Evolutionary conservation across 169 alveolate species (phyloP).

Genomic region (Plasmodium gonderi): DNA sequence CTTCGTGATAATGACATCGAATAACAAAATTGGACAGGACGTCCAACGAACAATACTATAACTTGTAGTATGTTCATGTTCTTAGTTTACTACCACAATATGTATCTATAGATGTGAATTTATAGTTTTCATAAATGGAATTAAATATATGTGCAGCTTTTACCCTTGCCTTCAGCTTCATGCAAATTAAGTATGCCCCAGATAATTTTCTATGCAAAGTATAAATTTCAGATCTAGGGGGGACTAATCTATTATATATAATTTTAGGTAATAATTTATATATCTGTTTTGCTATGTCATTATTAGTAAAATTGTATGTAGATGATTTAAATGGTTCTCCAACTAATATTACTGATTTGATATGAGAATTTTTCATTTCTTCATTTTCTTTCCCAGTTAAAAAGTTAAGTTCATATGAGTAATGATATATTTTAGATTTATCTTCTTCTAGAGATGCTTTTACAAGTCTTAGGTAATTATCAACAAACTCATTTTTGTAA

Average conservation of each 20-base stretch:
- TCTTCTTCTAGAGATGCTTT: slow-evolving; percentile 81
- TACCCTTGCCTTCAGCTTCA: slow-evolving; percentile 83
- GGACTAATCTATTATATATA: slow-evolving; percentile 87
- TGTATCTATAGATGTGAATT: slow-evolving; percentile 36
- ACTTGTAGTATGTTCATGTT: neutral
- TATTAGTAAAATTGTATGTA: slow-evolving; percentile 79
- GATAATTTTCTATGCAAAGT: slow-evolving; percentile 93
- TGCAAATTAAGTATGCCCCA: slow-evolving; percentile 90
- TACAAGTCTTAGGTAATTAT: slow-evolving; percentile 86
- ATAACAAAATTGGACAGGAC: no score
- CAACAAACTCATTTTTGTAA: slow-evolving; percentile 85
- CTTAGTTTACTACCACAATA: neutral
- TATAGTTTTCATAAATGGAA: slow-evolving; percentile 50
- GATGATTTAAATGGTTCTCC: slow-evolving; percentile 86
- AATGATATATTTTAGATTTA: slow-evolving; percentile 69
- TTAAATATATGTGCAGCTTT: slow-evolving; percentile 79
- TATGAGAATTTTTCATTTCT: slow-evolving; percentile 88
- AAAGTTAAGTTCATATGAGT: slow-evolving; percentile 84
- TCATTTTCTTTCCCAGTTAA: slow-evolving; percentile 87
- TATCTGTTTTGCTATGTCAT: slow-evolving; percentile 75
- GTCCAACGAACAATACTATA: no score
- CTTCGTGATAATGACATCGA: no score
- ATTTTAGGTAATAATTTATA: slow-evolving; percentile 84
- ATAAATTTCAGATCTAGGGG: slow-evolving; percentile 94
- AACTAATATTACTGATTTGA: slow-evolving; percentile 82